phyloP scores from a whole-genome alignment of 1,284 basidiomycete genomes.

The Ceratobasidium sp. region DNA sequence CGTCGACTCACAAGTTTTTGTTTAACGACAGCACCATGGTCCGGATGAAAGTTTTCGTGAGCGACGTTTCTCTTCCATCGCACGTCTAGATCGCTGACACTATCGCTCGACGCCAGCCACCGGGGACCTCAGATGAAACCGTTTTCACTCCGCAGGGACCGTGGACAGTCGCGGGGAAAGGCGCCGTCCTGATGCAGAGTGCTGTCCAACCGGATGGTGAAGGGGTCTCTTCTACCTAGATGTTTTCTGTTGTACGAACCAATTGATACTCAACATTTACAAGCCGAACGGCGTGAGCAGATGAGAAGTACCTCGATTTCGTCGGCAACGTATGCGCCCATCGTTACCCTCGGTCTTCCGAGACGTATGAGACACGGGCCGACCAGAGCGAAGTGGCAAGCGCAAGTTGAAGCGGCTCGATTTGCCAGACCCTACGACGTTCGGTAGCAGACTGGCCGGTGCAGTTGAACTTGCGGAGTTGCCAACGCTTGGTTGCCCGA shows the following conservation, averaged over 20 bases:
- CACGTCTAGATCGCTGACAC: neutral
- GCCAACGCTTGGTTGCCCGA: too few relatives aligned
- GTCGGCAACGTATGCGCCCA: neutral
- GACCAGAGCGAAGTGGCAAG: too few relatives aligned
- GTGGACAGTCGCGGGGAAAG: too few relatives aligned
- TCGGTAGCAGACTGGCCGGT: too few relatives aligned
- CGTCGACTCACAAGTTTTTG: neutral
- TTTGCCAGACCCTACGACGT: too few relatives aligned
- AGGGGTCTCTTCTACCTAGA: neutral
- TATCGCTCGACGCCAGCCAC: too few relatives aligned
- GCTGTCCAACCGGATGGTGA: neutral
- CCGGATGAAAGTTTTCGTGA: constrained; percentile 15
- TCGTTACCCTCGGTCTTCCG: neutral
- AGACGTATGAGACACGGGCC: too few relatives aligned
- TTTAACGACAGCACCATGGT: constrained; percentile 11
- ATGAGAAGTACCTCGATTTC: neutral
- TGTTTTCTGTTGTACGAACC: neutral
- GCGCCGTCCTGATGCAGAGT: neutral
- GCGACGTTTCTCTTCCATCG: neutral
- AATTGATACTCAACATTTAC: neutral
- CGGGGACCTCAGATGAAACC: too few relatives aligned
- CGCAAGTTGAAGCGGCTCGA: too few relatives aligned
- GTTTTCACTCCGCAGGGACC: too few relatives aligned
- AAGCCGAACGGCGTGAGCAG: neutral
- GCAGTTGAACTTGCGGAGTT: too few relatives aligned